Base-by-base conservation (phyloP, 225 moss, liverwort and hornwort genomes). In the Polytrichum formosum region DNA sequence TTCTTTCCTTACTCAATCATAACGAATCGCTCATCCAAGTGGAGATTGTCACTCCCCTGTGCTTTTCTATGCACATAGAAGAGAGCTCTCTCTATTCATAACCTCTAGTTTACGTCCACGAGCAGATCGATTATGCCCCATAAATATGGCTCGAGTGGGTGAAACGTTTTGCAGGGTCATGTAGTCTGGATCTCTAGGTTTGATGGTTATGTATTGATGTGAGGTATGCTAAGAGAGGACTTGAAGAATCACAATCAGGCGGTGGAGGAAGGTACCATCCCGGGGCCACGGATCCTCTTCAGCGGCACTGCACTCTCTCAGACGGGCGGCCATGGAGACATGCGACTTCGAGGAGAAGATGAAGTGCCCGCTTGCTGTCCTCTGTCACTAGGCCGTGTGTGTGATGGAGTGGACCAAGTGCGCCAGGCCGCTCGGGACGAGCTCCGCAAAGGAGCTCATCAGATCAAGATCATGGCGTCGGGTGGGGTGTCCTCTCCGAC, bases 391-490 rank as follows among this genome's bases (percentile, higher is more conserved):
- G 89, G 86, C 16, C 81, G 82, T 23, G 89, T 89, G 28, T 89
- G 89, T 55, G 86, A 89, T 56, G 89, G 89, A 17, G 86, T 82
- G 35, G 58, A 72, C 26, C 71, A 76, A 74, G 89, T 84, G 23
- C 83, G 89, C 1, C 18, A 55, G 7, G 89, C 89, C 16, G 86
- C 86, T 3, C 81, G 89, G 18, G 84, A 89, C 54, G 89, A 89
- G 64, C 75, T 86, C 25, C 83, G 86, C 28, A 78, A 77, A 63
- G 89, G 89, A 18, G 86, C 89, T 66, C 77, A 83, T 59, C 89
- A 89, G 63, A 78, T 89, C 71, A 89, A 89, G 75, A 83, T 89
- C 30, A 89, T 89, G 89, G 89, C 89, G 6, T 89, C 89, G 6
- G 89, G 89, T 18, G 89, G 89, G 6, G 89, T 89, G 13, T 86